phyloP scores from a whole-genome alignment of 768 basidiomycete species.

The Dioszegia aurantiaca region DNA sequence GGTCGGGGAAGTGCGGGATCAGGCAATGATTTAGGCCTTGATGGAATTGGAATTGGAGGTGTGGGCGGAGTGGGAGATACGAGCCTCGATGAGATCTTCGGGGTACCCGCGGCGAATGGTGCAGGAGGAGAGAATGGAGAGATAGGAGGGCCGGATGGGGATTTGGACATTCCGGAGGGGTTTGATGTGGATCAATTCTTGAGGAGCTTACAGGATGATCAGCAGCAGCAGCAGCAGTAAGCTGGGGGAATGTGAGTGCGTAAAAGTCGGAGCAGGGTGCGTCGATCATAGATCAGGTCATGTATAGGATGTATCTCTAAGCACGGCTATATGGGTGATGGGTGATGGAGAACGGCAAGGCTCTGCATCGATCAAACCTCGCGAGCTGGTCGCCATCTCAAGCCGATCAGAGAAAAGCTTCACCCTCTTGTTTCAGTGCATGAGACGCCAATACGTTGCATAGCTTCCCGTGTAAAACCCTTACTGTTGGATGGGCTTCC shows the following conservation, averaged over 20 bases:
- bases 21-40: not conserved
- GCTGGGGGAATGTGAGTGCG: not conserved
- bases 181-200: slow-evolving; percentile 47
- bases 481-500: too few species aligned
- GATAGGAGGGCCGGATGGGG: not conserved
- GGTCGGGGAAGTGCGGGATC: not conserved
- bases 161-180: slow-evolving; percentile 18
- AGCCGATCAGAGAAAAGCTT: too few species aligned
- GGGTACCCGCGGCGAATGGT: not conserved
- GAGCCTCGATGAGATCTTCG: slow-evolving; percentile 6
- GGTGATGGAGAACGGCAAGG: too few species aligned
- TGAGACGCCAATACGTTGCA: too few species aligned
- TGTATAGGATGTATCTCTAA: too few species aligned
- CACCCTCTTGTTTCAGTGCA: too few species aligned
- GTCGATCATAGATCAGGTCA: too few species aligned
- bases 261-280: too few species aligned
- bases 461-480: too few species aligned
- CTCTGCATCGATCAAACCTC: too few species aligned
- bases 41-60: not conserved
- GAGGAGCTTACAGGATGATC: slow-evolving; percentile 11
- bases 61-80: not conserved
- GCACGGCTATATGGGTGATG: too few species aligned
- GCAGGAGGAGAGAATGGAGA: not conserved
- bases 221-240: not conserved
- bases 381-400: too few species aligned